Base-by-base conservation (phyloP, 176 grass and related monocot genomes). In the Carex pumila region DNA sequence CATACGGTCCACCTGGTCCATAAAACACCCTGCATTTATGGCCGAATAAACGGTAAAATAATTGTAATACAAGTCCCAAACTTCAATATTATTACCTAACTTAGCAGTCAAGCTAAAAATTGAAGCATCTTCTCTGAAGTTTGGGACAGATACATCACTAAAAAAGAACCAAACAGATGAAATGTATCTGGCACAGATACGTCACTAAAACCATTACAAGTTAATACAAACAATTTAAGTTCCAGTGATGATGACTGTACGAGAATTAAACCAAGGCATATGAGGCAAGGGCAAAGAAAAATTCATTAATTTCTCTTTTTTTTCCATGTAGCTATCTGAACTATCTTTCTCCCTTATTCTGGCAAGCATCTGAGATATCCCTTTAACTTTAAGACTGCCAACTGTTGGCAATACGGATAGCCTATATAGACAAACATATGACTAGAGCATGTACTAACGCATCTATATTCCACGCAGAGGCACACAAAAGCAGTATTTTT, bases 1-100 rank as follows among this genome's bases (percentile, higher is more conserved):
- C 92, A 15, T 98, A 94, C 12, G 92, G 91, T 53, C 95, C 95
- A 82, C 95, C 95, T 71, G 92, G 95, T 65, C 95, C 95, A 56
- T 98, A 98, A 82, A 98, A 98, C 95, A 98, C 93, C 85, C 95
- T 98, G 87, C 55, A 81, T 3, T 70, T 9, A 37, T 15, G 17
- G 14, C 12, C 49, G 17, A 57, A 34, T 56, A 2, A 78, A 78
- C 3, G 2, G 14, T 32, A 78, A 78, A 78, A 78, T 57, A 78
- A 15, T 81, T 64, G 11, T 36, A 52, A 45, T 10, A 58, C 14
- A 65, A 59, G 2, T 56, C 73, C 6, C 5, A 34, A 56, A 32
- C 50, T 15, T 77, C 73, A 17, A 56, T 2, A 77, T 31, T 31
- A 31, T 76, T 76, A 76, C 21, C 49, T 31, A 17, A 73, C 1